phyloP scores from a whole-genome alignment of 129 eudicot species.

The Logfia minima region DNA sequence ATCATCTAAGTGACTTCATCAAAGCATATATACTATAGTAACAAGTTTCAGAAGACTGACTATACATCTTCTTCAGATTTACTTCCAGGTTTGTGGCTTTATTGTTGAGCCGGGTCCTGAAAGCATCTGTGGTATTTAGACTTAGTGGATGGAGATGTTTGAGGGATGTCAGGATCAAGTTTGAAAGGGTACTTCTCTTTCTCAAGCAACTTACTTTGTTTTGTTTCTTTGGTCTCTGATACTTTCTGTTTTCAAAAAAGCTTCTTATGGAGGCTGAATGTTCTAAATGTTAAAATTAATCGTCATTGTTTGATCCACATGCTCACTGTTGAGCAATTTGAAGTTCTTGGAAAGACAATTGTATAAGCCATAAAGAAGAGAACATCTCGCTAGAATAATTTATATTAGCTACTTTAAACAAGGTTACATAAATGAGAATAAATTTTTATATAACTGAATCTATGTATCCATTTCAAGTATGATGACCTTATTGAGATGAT shows the following conservation, averaged over 20 bases:
- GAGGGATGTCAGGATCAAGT: conserved; percentile 75
- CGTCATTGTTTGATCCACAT: neutral
- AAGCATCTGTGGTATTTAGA: conserved; percentile 81
- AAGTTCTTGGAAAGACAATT: neutral
- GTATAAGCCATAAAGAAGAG: conserved; percentile 4
- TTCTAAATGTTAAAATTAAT: neutral
- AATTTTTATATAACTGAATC: neutral
- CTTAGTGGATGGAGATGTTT: conserved; percentile 87
- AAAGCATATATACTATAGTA: neutral
- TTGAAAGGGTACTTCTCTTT: conserved; percentile 56
- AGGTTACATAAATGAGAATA: neutral
- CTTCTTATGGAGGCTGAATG: conserved; percentile 13
- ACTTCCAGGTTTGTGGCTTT: conserved; percentile 65
- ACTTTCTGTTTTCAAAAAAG: neutral
- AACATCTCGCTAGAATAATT: neutral
- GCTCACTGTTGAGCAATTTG: neutral
- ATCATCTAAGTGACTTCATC: conserved; percentile 4
- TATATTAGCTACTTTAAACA: neutral
- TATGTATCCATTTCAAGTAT: neutral
- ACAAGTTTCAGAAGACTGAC: conserved; percentile 14
- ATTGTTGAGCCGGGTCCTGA: conserved; percentile 74
- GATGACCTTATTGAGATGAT: conserved; percentile 14
- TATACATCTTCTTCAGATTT: conserved; percentile 54
- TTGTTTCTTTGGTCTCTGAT: conserved; percentile 15
- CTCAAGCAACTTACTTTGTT: conserved; percentile 6